Evolutionary conservation across 495 filamentous ascomycete species (phyloP), one percentile per base, ranked within the genome.

Genomic region (Aspergillus taichungensis): DNA sequence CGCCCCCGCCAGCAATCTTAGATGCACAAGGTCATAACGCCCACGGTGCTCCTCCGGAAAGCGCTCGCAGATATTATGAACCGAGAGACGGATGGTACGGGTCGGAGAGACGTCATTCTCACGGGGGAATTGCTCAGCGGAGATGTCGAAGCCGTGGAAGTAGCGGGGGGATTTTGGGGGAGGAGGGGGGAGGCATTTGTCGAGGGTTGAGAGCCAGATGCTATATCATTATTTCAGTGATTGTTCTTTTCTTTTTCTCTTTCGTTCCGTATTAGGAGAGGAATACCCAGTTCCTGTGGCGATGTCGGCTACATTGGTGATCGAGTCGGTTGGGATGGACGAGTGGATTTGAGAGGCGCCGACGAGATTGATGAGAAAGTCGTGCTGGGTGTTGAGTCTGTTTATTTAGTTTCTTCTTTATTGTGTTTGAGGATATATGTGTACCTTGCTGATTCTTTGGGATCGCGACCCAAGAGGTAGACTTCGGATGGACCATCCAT

Each of bases 131-230:
- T 66, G 63, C 2, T 49, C 51, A 0, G 47, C 10, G 6, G 67
- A 68, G 32, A 68, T 61, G 34, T 67, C 65, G 36, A 67, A 71
- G 39, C 65, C 67, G 30, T 64, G 57, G 3, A 59, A 51, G n/a
- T 59, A 44, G 28, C 40, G 39, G n/a, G 43, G 34, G 8, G 18
- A 24, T 24, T 42, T 10, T 24, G 39, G 13, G 11, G 13, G 34
- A 11, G 38, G 11, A 14, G 52, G 42, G 4, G 48, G 50, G 4
- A 58, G 47, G 6, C 37, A 24, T 18, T 44, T 37, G 12, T 50
- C 47, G 13, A 59, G 31, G 27, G 56, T 49, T 27, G 43, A 35
- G 2, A 63, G 55, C 60, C 60, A 63, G 28, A 63, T 43, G 6
- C 60, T 63, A 40, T 7, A n/a, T 24, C 5, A 6, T n/a, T 3